Evolutionary conservation across 208 protist genomes (phyloP).

Genomic region (Leishmania tarentolae): DNA sequence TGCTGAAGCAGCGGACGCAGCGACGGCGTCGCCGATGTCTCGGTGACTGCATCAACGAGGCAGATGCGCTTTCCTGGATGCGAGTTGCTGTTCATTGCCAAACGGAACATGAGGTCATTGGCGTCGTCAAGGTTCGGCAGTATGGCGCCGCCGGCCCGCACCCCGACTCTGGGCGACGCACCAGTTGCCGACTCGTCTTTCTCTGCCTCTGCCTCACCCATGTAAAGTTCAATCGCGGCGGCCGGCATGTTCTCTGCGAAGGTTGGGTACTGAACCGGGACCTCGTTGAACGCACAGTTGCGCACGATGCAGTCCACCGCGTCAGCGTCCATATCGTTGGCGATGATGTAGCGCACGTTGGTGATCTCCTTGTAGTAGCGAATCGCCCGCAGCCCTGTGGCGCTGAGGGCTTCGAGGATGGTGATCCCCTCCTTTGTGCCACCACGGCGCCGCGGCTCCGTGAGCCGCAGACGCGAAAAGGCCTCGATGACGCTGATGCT

Average conservation of each 20-base stretch:
- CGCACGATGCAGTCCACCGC: slow-evolving; percentile 95
- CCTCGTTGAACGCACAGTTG: slow-evolving; percentile 96
- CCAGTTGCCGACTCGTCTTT: neutral
- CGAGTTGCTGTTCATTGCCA: slow-evolving; percentile 62
- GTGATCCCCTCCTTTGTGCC: slow-evolving; percentile 83
- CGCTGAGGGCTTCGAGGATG: slow-evolving; percentile 98
- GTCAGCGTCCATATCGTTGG: slow-evolving; percentile 97
- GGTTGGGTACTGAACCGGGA: slow-evolving; percentile 60
- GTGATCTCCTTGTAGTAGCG: slow-evolving; percentile 98
- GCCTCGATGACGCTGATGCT: slow-evolving; percentile 93
- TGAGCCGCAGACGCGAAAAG: slow-evolving; percentile 64
- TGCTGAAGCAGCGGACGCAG: slow-evolving; percentile 77
- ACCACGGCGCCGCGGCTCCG: slow-evolving; percentile 63
- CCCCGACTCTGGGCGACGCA: slow-evolving; percentile 11
- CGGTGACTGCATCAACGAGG: slow-evolving; percentile 12
- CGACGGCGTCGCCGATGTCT: neutral
- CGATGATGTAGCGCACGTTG: slow-evolving; percentile 95
- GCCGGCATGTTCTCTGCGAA: slow-evolving; percentile 84
- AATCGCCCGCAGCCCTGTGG: slow-evolving; percentile 97
- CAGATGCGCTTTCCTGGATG: slow-evolving; percentile 56
- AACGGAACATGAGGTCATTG: slow-evolving; percentile 88
- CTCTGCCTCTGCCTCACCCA: neutral
- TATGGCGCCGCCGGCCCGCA: slow-evolving; percentile 64
- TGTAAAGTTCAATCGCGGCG: slow-evolving; percentile 38
- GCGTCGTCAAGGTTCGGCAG: slow-evolving; percentile 95